phyloP scores from a whole-genome alignment of 306 rosid genomes.

The Inga oerstediana region DNA sequence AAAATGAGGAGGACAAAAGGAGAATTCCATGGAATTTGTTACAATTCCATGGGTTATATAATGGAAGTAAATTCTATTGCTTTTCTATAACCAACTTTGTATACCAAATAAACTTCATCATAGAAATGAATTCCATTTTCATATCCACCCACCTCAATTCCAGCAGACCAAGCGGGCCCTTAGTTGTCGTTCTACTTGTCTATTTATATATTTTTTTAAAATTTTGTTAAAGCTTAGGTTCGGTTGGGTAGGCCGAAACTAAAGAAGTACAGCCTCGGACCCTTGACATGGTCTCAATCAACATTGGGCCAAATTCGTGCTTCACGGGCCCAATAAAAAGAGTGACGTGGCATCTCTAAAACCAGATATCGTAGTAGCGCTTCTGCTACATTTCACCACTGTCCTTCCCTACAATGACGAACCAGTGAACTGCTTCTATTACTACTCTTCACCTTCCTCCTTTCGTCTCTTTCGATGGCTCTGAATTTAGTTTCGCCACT shows the following conservation, averaged over 20 bases:
- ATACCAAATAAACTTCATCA: too few relatives aligned
- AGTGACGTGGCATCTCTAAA: slow-evolving; percentile 4
- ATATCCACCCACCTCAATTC: too few relatives aligned
- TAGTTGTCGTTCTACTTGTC: neutral
- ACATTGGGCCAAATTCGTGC: neutral
- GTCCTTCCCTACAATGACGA: neutral
- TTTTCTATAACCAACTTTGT: too few relatives aligned
- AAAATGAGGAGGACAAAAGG: too few relatives aligned
- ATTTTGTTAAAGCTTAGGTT: neutral
- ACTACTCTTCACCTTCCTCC: neutral
- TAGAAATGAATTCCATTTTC: too few relatives aligned
- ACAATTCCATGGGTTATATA: too few relatives aligned
- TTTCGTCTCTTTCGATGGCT: slow-evolving; percentile 45
- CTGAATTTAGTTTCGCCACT: slow-evolving; percentile 56
- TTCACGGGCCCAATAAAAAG: neutral
- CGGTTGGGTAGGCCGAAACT: neutral
- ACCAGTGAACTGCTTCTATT: neutral
- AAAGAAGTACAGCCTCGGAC: neutral
- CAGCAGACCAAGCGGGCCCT: too few relatives aligned
- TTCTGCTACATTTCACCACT: neutral
- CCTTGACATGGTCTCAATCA: neutral
- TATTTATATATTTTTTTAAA: too few relatives aligned
- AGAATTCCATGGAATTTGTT: too few relatives aligned
- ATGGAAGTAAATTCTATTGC: too few relatives aligned
- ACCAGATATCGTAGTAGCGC: slow-evolving; percentile 35